A percentile compares a stretch with the other conserved stretches of the same genome.
Conservation (phyloP, 768 basidiomycete species). For the Termitomyces sp. region DNA sequence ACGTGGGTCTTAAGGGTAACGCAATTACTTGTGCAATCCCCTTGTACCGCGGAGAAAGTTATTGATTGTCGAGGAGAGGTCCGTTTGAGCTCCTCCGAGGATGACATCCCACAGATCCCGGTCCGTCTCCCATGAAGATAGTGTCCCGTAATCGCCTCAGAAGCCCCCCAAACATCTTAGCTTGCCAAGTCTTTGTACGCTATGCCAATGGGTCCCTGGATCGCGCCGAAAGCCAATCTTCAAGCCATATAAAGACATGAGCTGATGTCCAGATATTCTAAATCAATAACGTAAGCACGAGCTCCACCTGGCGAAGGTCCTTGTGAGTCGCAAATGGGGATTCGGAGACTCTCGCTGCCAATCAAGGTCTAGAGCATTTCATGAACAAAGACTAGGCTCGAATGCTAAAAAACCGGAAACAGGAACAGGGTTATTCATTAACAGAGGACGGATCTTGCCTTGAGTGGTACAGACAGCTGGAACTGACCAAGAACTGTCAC, state of each 20-base stretch:
- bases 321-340: neutral
- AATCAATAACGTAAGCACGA: neutral
- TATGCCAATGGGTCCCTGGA: neutral
- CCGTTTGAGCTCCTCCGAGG: neutral
- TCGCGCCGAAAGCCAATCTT: neutral
- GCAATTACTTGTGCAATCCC: neutral
- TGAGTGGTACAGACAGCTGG: neutral
- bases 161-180: neutral
- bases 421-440: neutral
- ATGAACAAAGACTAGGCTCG: neutral
- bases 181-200: neutral
- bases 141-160: neutral
- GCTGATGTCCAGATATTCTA: neutral
- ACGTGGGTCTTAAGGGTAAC: neutral
- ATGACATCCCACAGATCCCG: neutral
- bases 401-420: neutral
- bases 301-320: neutral
- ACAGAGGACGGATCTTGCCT: neutral
- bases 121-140: neutral
- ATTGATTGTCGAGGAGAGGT: neutral
- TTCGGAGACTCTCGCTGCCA: neutral
- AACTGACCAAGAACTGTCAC: neutral
- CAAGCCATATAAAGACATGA: neutral
- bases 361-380: neutral
- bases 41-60: constrained; percentile 1